These are phyloP conservation scores for Lentinula novae-zelandiae DNA, from an alignment of 1,284 basidiomycete species.

Conservation along the genomic window DNA sequence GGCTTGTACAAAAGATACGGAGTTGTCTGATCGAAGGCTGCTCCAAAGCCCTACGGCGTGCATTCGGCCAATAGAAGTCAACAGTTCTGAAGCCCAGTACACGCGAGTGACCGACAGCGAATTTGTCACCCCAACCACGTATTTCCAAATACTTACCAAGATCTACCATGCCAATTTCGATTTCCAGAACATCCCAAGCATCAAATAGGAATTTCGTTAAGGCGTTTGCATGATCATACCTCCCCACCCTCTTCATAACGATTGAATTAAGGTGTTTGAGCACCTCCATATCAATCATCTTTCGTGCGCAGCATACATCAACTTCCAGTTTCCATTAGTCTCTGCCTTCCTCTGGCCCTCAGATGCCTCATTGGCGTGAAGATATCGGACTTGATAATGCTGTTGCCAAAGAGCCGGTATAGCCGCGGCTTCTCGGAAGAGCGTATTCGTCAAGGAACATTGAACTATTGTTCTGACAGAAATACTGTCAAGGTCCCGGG, in stretches of 20 bases:
- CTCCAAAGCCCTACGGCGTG: slow-evolving; percentile 42
- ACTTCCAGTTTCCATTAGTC: slow-evolving; percentile 38
- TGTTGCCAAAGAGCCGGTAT: slow-evolving; percentile 41
- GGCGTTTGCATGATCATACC: slow-evolving; percentile 32
- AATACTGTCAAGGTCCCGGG: not conserved
- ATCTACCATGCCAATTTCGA: slow-evolving; percentile 24
- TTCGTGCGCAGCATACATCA: slow-evolving; percentile 42
- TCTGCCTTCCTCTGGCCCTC: slow-evolving; percentile 32
- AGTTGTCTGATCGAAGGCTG: slow-evolving; percentile 19
- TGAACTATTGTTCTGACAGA: slow-evolving; percentile 3
- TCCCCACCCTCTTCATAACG: slow-evolving; percentile 26
- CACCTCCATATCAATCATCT: slow-evolving; percentile 38
- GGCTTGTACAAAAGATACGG: slow-evolving; percentile 42
- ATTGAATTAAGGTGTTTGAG: slow-evolving; percentile 39
- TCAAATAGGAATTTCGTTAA: slow-evolving; percentile 42
- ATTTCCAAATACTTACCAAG: slow-evolving; percentile 28
- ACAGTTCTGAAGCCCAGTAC: slow-evolving; percentile 49
- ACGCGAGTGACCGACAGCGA: slow-evolving; percentile 41
- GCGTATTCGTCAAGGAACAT: slow-evolving; percentile 7
- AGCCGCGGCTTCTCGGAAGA: slow-evolving; percentile 14
- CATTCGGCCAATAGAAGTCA: slow-evolving; percentile 40
- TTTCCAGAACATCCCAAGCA: slow-evolving; percentile 48
- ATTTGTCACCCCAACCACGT: slow-evolving; percentile 19
- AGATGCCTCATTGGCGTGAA: slow-evolving; percentile 30
- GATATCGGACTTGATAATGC: slow-evolving; percentile 47